phyloP scores from a whole-genome alignment of 2,329 filamentous ascomycete species.

The Capronia coronata region DNA sequence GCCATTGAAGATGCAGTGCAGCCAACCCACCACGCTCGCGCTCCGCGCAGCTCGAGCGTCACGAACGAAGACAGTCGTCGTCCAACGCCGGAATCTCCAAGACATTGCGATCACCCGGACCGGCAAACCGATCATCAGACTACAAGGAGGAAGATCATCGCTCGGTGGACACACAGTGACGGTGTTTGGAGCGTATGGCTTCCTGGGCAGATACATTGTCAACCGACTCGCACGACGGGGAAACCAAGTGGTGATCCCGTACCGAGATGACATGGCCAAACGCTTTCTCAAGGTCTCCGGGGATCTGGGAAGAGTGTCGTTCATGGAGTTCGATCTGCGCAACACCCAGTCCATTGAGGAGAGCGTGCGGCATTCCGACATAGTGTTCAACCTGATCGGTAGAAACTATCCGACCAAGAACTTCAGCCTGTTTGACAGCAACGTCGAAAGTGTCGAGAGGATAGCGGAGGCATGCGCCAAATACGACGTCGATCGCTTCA shows the following conservation, averaged over 20 bases:
- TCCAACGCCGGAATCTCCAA: conserved; percentile 51
- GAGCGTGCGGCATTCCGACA: conserved; percentile 91
- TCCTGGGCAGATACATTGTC: conserved; percentile 94
- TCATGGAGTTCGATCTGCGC: conserved; percentile 88
- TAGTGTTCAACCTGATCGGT: conserved; percentile 93
- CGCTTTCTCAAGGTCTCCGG: conserved; percentile 93
- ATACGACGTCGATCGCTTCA: conserved; percentile 94
- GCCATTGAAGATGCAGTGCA: conserved; percentile 26
- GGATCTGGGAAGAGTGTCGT: conserved; percentile 82
- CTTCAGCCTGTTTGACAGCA: conserved; percentile 85
- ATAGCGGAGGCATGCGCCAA: conserved; percentile 93
- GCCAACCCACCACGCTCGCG: conserved; percentile 37
- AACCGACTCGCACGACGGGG: conserved; percentile 88
- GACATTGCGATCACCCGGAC: conserved; percentile 92
- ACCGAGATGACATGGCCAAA: conserved; percentile 95
- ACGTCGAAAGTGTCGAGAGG: conserved; percentile 84
- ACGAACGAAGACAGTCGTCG: conserved; percentile 9
- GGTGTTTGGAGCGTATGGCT: conserved; percentile 94
- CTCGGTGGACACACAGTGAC: conserved; percentile 81
- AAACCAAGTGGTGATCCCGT: conserved; percentile 90
- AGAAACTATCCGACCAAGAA: conserved; percentile 98
- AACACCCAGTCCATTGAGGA: conserved; percentile 96
- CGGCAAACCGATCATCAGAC: conserved; percentile 86
- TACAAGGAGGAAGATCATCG: conserved; percentile 82
- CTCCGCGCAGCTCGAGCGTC: conserved; percentile 40